Percentiles rank a stretch among this genome's conserved stretches.
Evolutionary conservation across 1,284 basidiomycete genomes (phyloP).

Genomic region (Melampsora occidentalis): DNA sequence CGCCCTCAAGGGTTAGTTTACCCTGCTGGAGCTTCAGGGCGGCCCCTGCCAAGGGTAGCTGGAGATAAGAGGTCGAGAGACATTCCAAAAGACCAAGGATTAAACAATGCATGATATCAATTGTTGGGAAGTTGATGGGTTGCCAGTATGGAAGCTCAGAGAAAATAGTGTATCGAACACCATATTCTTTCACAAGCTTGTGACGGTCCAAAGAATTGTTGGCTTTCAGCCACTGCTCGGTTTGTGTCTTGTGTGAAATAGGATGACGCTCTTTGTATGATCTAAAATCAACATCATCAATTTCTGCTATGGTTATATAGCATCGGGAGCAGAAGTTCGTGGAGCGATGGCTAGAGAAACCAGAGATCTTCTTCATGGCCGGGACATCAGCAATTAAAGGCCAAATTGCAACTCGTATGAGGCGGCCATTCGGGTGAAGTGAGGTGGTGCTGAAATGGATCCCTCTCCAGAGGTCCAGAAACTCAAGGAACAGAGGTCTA

Average conservation of each 20-base stretch:
- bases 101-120: conserved; percentile 40
- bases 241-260: too few species aligned
- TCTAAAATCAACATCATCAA: conserved; percentile 8
- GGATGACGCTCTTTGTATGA: not conserved
- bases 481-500: too few species aligned
- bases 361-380: conserved; percentile 23
- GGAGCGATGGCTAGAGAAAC: conserved; percentile 3
- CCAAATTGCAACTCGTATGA: conserved; percentile 13
- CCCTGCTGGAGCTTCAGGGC: too few species aligned
- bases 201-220: not conserved
- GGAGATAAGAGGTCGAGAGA: not conserved
- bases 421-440: not conserved
- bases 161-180: conserved; percentile 26
- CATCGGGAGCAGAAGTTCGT: conserved; percentile 23
- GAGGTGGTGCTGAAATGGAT: conserved; percentile 12
- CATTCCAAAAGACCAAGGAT: conserved; percentile 16
- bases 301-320: conserved; percentile 3
- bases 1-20: too few species aligned
- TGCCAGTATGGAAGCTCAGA: conserved; percentile 21
- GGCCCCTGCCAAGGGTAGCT: too few species aligned
- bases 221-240: not conserved
- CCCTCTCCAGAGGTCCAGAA: conserved; percentile 13
- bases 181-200: conserved; percentile 4
- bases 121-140: conserved; percentile 12
- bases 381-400: conserved; percentile 35